Evolutionary conservation across 495 filamentous ascomycete genomes (phyloP), one percentile per base, ranked within the genome.

Genomic region (Podospora pseudoanserina): DNA sequence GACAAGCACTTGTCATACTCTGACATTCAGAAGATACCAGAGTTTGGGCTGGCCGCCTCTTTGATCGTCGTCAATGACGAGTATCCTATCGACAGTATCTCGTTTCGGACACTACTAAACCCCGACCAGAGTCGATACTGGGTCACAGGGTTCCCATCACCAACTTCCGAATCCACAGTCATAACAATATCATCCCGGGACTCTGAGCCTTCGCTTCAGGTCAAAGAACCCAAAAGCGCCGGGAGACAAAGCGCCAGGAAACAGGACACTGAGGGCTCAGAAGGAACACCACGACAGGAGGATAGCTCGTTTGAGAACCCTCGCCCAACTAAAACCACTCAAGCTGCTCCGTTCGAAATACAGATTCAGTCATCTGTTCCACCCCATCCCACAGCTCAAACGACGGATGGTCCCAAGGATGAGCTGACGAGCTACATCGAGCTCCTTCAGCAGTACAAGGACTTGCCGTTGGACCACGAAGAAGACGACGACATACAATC

Each of bases 11-110:
- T 95, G 60, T 81, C 77, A 3, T 94, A 87, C 71, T 76, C 82
- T 5, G 86, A 95, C 67, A 80, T 97, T n/a, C 70, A 91, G 20
- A 80, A 76, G 44, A 80, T 85, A 64, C 77, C 96, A 7, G 85
- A 86, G 28, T 63, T 84, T 5, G 74, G 81, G 6, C 70, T 89
- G 44, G 82, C 86, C 3, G 83, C 87, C 67, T 74, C 79, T 71
- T 66, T 73, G 23, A 57, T 71, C 34, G 68, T 80, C 20, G 93
- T 97, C 18, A 91, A 93, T 67, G 92, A 95, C 63, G 78, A 81
- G 2, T 99, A 93, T 73, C 87, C 91, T 4, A 77, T 92, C 0
- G 92, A 97, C 16, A 97, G 93, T 65, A 87, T 95, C 44, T 79
- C 81, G 32, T 90, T 84, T 66, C 77, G 80, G 2, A 74, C 80